Conservation (phyloP, 768 basidiomycete genomes). For the Candolleomyces aberdarensis region DNA sequence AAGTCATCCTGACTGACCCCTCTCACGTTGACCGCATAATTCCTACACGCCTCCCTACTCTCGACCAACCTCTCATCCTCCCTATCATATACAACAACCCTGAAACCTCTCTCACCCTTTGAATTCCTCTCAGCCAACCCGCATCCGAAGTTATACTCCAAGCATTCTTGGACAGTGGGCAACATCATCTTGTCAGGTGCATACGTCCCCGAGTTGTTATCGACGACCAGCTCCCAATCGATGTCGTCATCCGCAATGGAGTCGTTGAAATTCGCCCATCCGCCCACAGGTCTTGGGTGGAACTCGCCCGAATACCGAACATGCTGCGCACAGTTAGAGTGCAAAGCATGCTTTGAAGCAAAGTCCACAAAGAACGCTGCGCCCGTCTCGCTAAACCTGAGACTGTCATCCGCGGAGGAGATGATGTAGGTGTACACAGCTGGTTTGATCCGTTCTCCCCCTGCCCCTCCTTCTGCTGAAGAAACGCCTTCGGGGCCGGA, state of each 20-base stretch:
- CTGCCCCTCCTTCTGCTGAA: neutral
- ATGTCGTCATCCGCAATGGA: constrained; percentile 50
- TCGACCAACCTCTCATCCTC: constrained; percentile 53
- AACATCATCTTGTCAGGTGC: constrained; percentile 65
- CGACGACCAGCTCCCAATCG: constrained; percentile 79
- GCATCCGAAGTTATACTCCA: constrained; percentile 67
- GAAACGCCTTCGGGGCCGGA: neutral
- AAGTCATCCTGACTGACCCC: constrained; percentile 59
- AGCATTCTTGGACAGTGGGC: constrained; percentile 53
- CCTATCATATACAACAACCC: constrained; percentile 49
- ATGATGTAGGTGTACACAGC: constrained; percentile 87
- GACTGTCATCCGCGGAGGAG: constrained; percentile 66
- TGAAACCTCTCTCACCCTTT: no score
- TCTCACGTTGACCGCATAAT: constrained; percentile 59
- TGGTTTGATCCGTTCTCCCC: constrained; percentile 60
- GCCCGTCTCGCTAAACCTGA: constrained; percentile 85
- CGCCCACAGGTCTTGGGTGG: constrained; percentile 68
- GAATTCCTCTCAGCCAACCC: neutral
- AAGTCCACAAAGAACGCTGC: constrained; percentile 87
- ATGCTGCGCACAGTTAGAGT: constrained; percentile 63
- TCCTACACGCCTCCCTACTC: constrained; percentile 65
- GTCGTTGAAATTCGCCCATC: constrained; percentile 64
- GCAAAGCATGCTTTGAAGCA: constrained; percentile 83
- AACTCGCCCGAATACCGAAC: constrained; percentile 81
- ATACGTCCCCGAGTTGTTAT: constrained; percentile 87